Evolutionary conservation across 805 yeast species (phyloP).

Genomic region (Starmerella apicola): DNA sequence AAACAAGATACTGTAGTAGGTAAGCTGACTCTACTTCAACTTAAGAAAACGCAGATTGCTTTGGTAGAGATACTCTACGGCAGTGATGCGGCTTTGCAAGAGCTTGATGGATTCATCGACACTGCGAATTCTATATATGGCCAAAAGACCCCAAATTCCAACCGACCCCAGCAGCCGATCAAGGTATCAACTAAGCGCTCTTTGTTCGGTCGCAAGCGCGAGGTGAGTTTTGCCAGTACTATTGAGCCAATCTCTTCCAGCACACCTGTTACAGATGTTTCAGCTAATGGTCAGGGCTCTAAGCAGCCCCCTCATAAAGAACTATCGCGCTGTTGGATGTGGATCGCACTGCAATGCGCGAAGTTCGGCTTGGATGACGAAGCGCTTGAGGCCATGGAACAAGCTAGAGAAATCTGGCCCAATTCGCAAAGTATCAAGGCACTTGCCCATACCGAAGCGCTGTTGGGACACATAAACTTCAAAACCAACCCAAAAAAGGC

Average conservation of each 20-base stretch:
- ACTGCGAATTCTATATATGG: conserved; percentile 32
- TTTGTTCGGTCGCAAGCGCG: neutral
- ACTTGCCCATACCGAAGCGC: conserved; percentile 5
- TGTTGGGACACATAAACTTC: conserved; percentile 8
- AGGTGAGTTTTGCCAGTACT: conserved; percentile 4
- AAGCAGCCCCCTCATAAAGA: conserved; percentile 13
- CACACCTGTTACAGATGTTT: neutral
- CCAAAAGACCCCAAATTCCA: conserved; percentile 3
- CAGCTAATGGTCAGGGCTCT: conserved; percentile 35
- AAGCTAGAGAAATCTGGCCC: conserved; percentile 47
- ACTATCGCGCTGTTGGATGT: conserved; percentile 48
- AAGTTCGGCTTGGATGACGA: conserved; percentile 44
- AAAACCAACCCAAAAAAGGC: conserved; percentile 10
- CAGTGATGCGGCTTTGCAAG: conserved; percentile 44
- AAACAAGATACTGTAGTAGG: conserved; percentile 23
- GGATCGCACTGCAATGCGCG: conserved; percentile 54
- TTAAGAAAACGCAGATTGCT: conserved; percentile 64
- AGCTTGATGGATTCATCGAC: conserved; percentile 53
- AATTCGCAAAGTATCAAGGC: conserved; percentile 30
- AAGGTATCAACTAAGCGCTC: neutral
- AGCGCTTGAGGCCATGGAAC: conserved; percentile 58
- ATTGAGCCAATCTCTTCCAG: neutral
- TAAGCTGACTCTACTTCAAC: conserved; percentile 43
- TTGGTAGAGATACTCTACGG: conserved; percentile 54
- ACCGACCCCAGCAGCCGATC: neutral